phyloP scores from a whole-genome alignment of 257 asterid species.

The Paraleonurus japonicus region DNA sequence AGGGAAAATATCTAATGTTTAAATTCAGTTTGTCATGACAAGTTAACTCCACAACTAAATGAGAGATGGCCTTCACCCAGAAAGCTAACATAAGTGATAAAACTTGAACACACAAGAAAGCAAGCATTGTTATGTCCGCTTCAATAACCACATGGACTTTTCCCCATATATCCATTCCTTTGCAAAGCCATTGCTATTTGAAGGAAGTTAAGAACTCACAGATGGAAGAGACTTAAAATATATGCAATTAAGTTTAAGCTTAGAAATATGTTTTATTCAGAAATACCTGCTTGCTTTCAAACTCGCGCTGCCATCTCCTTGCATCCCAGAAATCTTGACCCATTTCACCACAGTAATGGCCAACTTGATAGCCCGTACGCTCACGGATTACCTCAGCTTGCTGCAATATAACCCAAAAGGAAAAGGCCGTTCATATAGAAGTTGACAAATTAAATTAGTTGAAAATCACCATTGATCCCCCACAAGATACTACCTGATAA shows the following conservation, averaged over 20 bases:
- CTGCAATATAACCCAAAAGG: constrained; percentile 42
- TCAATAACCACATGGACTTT: constrained; percentile 11
- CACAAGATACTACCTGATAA: constrained; percentile 68
- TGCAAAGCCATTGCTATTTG: constrained; percentile 4
- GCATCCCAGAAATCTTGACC: constrained; percentile 99
- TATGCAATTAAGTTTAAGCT: constrained; percentile 8
- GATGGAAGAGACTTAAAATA: constrained; percentile 10
- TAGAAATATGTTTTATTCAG: constrained; percentile 2
- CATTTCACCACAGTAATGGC: constrained; percentile 99
- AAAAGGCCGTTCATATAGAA: constrained; percentile 14
- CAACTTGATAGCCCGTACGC: constrained; percentile 87
- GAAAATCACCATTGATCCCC: constrained; percentile 3
- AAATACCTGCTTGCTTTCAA: constrained; percentile 88
- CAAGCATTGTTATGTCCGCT: background rate
- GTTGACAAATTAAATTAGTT: constrained; percentile 19
- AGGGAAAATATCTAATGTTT: background rate
- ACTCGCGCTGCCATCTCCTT: constrained; percentile 97
- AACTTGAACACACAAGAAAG: background rate
- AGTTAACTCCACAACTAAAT: background rate
- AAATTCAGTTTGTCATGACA: background rate
- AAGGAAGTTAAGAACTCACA: background rate
- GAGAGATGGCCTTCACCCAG: background rate
- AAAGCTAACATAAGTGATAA: background rate
- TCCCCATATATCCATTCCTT: background rate
- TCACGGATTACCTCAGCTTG: constrained; percentile 99